Base-by-base conservation (phyloP, 495 filamentous ascomycete genomes). In the Trichocladium uniseriatum region DNA sequence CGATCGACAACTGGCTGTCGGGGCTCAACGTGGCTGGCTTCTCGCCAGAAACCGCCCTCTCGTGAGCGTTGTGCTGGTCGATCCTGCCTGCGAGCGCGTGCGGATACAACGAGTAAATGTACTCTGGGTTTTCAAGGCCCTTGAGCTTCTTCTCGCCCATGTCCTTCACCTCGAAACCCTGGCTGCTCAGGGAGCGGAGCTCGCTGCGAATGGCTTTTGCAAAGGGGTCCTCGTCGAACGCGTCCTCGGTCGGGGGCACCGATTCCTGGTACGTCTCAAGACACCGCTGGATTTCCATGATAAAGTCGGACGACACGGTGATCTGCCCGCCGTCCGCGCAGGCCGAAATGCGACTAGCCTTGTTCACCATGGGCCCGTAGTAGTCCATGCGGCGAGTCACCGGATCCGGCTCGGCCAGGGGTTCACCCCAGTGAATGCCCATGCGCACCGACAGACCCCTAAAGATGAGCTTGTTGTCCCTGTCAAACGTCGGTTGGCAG, bases 301-400 rank as follows among this genome's bases (percentile, higher is more conserved):
- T 94, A 67, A 96, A 97, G 63, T 99, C 92, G 2, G 89, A 84
- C 1, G 89, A 95, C 1, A 95, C 91, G 10, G 90, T 91, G 45
- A 97, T 95, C 66, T 99, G 90, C 3, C 92, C 92, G 34, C 92
- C 92, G 62, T 99, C 92, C n/a, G 92, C 92, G 43, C 88, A 88
- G 32, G 86, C 81, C 6, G 87, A 91, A 43, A 99, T 92, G 65
- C 92, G 83, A 41, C 90, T 84, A 0, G 92, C 88, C 51, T 91
- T 87, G 66, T 99, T 99, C 53, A 99, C 92, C 88, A 99, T 97
- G 1, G 94, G 92, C 8, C 92, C 92, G 65, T 96, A 97, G 67
- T 99, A 99, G 61, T 99, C 92, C 92, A 99, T 99, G 35, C 92
- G 89, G 40, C 88, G 82, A 9, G 92, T 99, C 6, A 99, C 87